Evolutionary conservation across 441 rosid species (phyloP).

Genomic region (Arabidopsis hybrid): DNA sequence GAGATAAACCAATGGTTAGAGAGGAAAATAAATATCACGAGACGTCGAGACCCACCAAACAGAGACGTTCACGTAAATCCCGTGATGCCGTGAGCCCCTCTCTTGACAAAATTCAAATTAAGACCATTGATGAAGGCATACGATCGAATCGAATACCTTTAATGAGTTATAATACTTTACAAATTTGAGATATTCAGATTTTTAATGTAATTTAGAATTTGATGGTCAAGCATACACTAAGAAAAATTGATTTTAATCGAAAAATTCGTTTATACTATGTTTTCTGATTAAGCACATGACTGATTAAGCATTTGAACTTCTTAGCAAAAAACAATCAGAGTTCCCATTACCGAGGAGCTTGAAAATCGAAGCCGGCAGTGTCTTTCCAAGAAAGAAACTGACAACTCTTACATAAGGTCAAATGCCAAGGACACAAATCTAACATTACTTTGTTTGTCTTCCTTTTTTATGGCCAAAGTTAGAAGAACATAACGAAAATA

Average conservation of each 20-base stretch:
- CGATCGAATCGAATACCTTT: not conserved
- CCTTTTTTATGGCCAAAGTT: not conserved
- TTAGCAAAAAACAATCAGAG: not conserved
- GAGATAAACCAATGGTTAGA: slow-evolving; percentile 7
- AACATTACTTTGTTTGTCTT: not conserved
- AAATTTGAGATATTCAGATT: not conserved
- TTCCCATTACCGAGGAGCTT: not conserved
- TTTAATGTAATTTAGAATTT: not conserved
- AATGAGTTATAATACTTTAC: not conserved
- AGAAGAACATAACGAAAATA: not conserved
- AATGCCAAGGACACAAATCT: slow-evolving; percentile 5
- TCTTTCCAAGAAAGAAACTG: slow-evolving; percentile 8
- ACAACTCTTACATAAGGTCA: not conserved
- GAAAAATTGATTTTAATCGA: not conserved
- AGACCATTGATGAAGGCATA: not conserved
- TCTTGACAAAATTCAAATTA: slow-evolving; percentile 8
- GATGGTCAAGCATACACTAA: not conserved
- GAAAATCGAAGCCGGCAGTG: slow-evolving; percentile 5
- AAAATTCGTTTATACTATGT: not conserved
- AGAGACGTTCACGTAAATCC: slow-evolving; percentile 30
- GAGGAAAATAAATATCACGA: slow-evolving; percentile 34
- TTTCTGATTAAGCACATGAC: not conserved
- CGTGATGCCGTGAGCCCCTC: slow-evolving; percentile 35
- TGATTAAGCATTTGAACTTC: too few species aligned
- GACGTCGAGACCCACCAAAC: slow-evolving; percentile 26